Evolutionary conservation across 495 filamentous ascomycete genomes (phyloP).

Genomic region (Corynascus novoguineensis): DNA sequence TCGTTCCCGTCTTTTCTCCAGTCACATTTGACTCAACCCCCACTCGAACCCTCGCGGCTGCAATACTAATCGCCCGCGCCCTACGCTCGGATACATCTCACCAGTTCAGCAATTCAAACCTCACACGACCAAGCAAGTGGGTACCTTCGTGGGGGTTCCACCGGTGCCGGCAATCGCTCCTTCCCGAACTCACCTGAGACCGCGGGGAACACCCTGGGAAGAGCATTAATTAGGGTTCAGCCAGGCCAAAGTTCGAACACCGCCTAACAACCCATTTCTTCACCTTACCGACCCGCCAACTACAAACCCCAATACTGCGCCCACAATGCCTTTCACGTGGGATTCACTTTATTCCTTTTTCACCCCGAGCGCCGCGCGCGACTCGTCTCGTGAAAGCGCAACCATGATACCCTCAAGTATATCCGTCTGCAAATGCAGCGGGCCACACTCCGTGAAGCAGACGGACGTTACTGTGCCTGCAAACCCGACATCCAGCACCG

Average conservation of each 20-base stretch:
- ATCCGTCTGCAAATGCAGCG: not conserved
- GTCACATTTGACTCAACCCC: not conserved
- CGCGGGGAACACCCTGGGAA: slow-evolving; percentile 13
- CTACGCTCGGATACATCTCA: not conserved
- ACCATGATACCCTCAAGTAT: not conserved
- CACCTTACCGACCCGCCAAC: not conserved
- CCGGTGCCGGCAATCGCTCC: slow-evolving; percentile 5
- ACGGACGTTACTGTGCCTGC: slow-evolving; percentile 1
- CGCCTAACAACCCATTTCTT: not conserved
- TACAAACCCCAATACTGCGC: not conserved
- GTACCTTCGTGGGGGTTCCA: slow-evolving; percentile 10
- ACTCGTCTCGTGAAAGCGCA: not conserved
- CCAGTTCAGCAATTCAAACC: not conserved
- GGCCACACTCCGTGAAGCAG: not conserved
- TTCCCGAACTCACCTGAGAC: not conserved
- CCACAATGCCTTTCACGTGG: slow-evolving; percentile 13
- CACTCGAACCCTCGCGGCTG: not conserved
- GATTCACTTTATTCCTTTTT: slow-evolving; percentile 11
- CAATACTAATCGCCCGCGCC: not conserved
- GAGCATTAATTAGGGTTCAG: not conserved
- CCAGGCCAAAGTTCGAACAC: not conserved
- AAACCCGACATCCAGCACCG: not conserved
- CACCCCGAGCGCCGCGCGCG: slow-evolving; percentile 4
- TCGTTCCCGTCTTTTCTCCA: not conserved
- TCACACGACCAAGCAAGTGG: not conserved